Conservation (phyloP, 495 filamentous ascomycete genomes). For the Penicillium angulare region DNA sequence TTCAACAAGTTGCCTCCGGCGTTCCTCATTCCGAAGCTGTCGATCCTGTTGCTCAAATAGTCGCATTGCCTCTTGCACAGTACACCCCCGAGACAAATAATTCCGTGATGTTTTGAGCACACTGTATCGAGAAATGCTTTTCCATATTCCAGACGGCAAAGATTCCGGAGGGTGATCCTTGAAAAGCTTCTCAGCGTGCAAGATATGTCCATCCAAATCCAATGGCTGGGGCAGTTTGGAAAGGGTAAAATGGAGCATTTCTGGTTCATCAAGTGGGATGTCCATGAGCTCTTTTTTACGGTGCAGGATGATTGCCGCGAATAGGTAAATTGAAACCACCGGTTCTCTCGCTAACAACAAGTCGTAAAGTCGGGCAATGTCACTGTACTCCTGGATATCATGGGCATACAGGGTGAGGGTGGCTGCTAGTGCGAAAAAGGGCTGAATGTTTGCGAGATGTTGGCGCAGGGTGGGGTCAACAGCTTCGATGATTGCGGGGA, state of each 20-base stretch:
- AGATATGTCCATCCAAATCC: slow-evolving; percentile 77
- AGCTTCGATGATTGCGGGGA: slow-evolving; percentile 73
- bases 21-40: slow-evolving; percentile 64
- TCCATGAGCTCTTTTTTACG: slow-evolving; percentile 79
- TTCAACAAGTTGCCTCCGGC: slow-evolving; percentile 49
- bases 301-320: slow-evolving; percentile 80
- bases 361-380: slow-evolving; percentile 88
- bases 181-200: slow-evolving; percentile 60
- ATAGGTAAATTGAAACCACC: slow-evolving; percentile 84
- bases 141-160: slow-evolving; percentile 64
- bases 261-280: slow-evolving; percentile 79
- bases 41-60: slow-evolving; percentile 67
- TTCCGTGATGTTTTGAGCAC: slow-evolving; percentile 79
- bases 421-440: slow-evolving; percentile 88
- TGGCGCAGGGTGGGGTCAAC: slow-evolving; percentile 64
- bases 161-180: slow-evolving; percentile 67
- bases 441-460: slow-evolving; percentile 74
- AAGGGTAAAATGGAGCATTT: slow-evolving; percentile 87
- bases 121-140: slow-evolving; percentile 65
- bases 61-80: slow-evolving; percentile 56
- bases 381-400: slow-evolving; percentile 84
- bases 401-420: slow-evolving; percentile 95
- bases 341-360: slow-evolving; percentile 82
- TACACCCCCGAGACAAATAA: slow-evolving; percentile 42
- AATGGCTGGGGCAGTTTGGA: slow-evolving; percentile 83